A percentile compares a stretch with the other conserved stretches of the same genome.
Evolutionary conservation across 106 monocot species (phyloP).

Genomic region (Phalaenopsis equestris): DNA sequence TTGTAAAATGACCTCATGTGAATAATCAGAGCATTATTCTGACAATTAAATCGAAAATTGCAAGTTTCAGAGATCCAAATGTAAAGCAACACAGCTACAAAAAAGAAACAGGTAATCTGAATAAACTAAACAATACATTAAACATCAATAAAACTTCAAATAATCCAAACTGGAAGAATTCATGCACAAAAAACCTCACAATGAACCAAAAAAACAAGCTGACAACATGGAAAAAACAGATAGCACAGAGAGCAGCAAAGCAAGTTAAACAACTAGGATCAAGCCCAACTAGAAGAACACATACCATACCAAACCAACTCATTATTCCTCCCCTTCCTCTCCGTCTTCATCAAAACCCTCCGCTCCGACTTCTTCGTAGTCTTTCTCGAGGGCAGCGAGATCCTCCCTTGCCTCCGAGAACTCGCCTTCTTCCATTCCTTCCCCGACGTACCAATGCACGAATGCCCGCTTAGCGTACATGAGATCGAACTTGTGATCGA

Average conservation of each 20-base stretch:
- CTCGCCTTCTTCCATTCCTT: conserved; percentile 23
- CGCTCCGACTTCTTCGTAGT: conserved; percentile 37
- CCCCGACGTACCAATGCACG: conserved; percentile 20
- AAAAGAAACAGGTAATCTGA: not conserved
- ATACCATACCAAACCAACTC: not conserved
- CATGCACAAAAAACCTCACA: not conserved
- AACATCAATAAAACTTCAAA: not conserved
- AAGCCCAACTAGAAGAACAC: not conserved
- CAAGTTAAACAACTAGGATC: not conserved
- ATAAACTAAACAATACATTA: not conserved
- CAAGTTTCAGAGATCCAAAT: no score
- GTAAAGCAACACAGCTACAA: not conserved
- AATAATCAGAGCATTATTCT: no score
- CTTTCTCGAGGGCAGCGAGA: conserved; percentile 84
- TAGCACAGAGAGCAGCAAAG: not conserved
- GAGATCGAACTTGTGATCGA: conserved; percentile 22
- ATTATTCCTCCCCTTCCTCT: conserved; percentile 21
- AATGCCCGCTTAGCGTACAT: conserved; percentile 22
- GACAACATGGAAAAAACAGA: not conserved
- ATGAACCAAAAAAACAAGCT: not conserved
- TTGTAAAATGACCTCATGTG: no score
- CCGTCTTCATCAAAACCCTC: conserved; percentile 16
- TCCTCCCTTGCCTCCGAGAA: conserved; percentile 20
- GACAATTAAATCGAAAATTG: no score
- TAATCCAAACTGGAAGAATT: not conserved